Percentiles rank a stretch among this genome's conserved stretches.
Conservation (phyloP, 495 filamentous ascomycete genomes). For the Extremus antarcticus region DNA sequence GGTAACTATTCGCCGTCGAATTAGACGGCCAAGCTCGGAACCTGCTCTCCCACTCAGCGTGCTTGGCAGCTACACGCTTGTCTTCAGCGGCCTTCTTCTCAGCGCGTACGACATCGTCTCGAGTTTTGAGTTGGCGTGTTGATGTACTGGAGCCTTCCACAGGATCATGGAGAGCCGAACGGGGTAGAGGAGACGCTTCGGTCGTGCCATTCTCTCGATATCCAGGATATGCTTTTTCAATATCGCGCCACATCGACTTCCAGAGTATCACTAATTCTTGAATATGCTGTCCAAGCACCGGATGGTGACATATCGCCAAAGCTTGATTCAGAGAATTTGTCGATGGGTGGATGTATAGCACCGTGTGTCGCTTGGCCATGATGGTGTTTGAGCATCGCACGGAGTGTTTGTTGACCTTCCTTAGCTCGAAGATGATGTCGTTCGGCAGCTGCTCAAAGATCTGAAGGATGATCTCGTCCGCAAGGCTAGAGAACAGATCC, state of each 20-base stretch:
- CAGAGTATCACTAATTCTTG: constrained; percentile 3
- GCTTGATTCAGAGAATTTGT: neutral
- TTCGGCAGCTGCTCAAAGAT: neutral
- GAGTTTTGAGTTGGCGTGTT: no score
- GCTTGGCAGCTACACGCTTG: no score
- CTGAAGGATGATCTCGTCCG: neutral
- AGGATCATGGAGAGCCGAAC: no score
- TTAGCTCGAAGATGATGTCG: neutral
- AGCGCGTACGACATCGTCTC: no score
- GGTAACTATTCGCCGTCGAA: neutral
- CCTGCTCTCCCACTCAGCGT: neutral
- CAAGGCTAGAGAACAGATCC: neutral
- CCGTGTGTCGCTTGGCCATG: neutral
- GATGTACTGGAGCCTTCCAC: no score
- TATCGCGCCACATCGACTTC: constrained; percentile 23
- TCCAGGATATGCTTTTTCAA: constrained; percentile 15
- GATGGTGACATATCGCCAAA: neutral
- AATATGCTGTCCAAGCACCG: neutral
- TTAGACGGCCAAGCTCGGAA: neutral
- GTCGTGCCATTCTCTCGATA: neutral
- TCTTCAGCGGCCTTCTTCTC: no score
- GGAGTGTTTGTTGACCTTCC: neutral
- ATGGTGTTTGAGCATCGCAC: neutral
- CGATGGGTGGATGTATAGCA: constrained; percentile 1
- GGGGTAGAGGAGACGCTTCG: no score